Base-by-base conservation (phyloP, 345 rosid species). In the Linum tenue region DNA sequence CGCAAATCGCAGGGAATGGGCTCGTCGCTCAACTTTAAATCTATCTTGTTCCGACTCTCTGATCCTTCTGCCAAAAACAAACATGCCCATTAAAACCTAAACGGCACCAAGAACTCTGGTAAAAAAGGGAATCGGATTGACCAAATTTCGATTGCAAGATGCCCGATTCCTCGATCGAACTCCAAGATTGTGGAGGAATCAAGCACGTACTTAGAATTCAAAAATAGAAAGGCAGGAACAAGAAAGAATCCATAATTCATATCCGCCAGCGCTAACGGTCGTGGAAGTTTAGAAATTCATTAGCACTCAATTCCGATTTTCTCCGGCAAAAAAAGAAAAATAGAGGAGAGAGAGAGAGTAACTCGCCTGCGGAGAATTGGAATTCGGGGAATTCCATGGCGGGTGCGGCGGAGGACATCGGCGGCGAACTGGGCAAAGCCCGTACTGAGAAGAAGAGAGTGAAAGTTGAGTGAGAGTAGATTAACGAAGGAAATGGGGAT, bases 11-110 rank as follows among this genome's bases (percentile, higher is more conserved):
- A 48, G 14, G 9, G 14, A 48, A 15, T 12, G 59, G 64, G 12
- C 22, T 56, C 64, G 7, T 40, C 9, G 14, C 53, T 44, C 17
- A 10, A 37, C 67, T 55, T 63, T 40, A 67, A 8, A 44, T 73
- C 77, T 53, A 69, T 63, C 66, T 73, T 73, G 63, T 55, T 42
- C 55, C 73, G 60, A 9, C 15, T 44, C 8, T 53, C 76, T 37
- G 63, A 7, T 58, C 10, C 51, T 53, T 64, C 64, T 40, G 36
- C 51, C 31, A 37, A 58, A 40, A 66, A 59, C 41, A 7, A 22
- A 14, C 37, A 63, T 48, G 0, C 6, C 6, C 53, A 48, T 9
- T 12, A 48, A 12, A 7, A 48, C 53, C 9, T 22, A 22, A 22
- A 2, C 53, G 14, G 2, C 53, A 9, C 53, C 14, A 48, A 48